Base-by-base conservation (phyloP, 345 rosid species). In the Populus pruinosa region DNA sequence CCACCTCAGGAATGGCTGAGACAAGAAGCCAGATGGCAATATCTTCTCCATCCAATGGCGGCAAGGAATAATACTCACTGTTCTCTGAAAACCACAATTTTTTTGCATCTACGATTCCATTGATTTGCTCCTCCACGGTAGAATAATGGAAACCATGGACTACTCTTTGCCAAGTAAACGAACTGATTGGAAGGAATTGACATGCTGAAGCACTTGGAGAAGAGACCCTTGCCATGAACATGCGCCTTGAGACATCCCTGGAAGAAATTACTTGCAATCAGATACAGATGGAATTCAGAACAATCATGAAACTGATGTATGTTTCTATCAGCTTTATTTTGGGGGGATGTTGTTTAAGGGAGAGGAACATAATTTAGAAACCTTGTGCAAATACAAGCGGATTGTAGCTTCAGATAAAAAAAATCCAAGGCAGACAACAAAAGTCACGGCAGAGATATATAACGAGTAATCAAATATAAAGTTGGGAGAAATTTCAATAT, bases 191-290 rank as follows among this genome's bases (percentile, higher is more conserved):
- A 73, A 87, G 69, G 76, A 90, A 91, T 80, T 87, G 91, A 79
- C 70, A 76, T 50, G 87, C 79, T 78, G 83, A 76, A 81, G 76
- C 80, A 79, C 87, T 67, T 31, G 87, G 81, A 79, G 91, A 81
- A 62, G 85, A 88, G 85, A 93, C 93, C 77, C 85, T 90, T 71
- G 93, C 87, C 71, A 93, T 56, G 20, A 85, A 73, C 62, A 82
- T 82, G 55, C 92, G 85, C 66, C 76, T 87, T 38, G 84, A 87
- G 39, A 95, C 85, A 81, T 95, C 92, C 98, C 99, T 95, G 88
- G 43, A 70, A 80, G 23, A 74, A 61, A 56, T 11, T 73, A 74
- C 6, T 9, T 43, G 55, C 39, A 61, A 43, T 53, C 53, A 73
- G 23, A 47, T 77, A 44, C 27, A 33, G 5, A 17, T 17, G 47